These are phyloP conservation scores for Colletotrichum abscissum DNA, from an alignment of 2,329 filamentous ascomycete genomes.

Conservation along the genomic window DNA sequence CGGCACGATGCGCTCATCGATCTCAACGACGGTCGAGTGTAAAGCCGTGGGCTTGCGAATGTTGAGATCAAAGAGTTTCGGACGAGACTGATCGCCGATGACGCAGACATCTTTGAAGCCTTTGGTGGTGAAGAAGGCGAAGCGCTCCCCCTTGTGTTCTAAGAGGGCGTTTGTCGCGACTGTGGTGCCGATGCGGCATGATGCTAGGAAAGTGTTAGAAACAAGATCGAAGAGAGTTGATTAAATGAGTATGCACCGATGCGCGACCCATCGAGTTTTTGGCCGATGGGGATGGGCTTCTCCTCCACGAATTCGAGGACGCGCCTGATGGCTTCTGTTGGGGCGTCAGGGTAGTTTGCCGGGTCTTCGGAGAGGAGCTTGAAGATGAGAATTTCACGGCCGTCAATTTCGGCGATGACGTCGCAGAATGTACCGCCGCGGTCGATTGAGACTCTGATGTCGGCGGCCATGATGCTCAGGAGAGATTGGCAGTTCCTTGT, in stretches of 20 bases:
- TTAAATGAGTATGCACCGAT: conserved; percentile 40
- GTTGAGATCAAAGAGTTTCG: conserved; percentile 77
- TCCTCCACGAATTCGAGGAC: conserved; percentile 72
- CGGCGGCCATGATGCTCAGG: conserved; percentile 21
- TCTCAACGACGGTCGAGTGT: conserved; percentile 75
- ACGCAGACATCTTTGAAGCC: conserved; percentile 77
- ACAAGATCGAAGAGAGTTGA: background rate
- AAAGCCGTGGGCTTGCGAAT: conserved; percentile 75
- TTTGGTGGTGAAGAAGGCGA: conserved; percentile 77
- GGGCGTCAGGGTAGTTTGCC: conserved; percentile 76
- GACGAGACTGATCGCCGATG: conserved; percentile 79
- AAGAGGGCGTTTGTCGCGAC: conserved; percentile 82
- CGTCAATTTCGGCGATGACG: conserved; percentile 72
- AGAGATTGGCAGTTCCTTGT: background rate
- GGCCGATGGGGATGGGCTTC: conserved; percentile 60
- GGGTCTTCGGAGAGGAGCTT: conserved; percentile 82
- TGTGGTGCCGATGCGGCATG: conserved; percentile 81
- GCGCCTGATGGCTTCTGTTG: conserved; percentile 76
- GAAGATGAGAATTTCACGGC: conserved; percentile 76
- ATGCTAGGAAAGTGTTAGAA: conserved; percentile 58
- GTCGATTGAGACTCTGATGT: conserved; percentile 52
- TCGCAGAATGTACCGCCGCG: conserved; percentile 82
- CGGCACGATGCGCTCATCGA: conserved; percentile 78
- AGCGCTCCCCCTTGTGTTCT: conserved; percentile 77
- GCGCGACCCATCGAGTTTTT: conserved; percentile 46